phyloP scores from a whole-genome alignment of 495 filamentous ascomycete species.

The Baudoinia panamericana region DNA sequence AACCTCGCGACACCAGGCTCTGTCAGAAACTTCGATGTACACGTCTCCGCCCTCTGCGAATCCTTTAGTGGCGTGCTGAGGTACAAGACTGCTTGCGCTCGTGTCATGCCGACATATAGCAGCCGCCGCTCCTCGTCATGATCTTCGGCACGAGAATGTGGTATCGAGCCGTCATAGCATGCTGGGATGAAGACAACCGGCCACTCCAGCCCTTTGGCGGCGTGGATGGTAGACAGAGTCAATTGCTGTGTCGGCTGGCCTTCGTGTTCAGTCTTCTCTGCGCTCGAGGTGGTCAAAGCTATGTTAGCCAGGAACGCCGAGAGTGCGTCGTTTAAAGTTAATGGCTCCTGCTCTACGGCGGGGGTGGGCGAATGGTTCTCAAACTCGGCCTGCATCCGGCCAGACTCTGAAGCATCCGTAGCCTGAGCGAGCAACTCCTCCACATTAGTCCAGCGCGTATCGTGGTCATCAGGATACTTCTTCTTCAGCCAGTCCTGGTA shows the following conservation, averaged over 20 bases:
- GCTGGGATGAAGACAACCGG: slow-evolving; percentile 91
- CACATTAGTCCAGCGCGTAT: slow-evolving; percentile 81
- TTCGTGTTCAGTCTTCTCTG: slow-evolving; percentile 47
- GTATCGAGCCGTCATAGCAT: slow-evolving; percentile 82
- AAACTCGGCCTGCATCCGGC: slow-evolving; percentile 32
- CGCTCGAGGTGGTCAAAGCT: slow-evolving; percentile 53
- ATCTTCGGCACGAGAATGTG: slow-evolving; percentile 86
- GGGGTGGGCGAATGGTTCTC: too few relatives aligned
- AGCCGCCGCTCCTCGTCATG: slow-evolving; percentile 78
- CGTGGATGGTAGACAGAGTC: slow-evolving; percentile 93
- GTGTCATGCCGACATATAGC: slow-evolving; percentile 95
- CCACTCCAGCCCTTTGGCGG: slow-evolving; percentile 95
- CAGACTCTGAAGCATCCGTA: slow-evolving; percentile 43
- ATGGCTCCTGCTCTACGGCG: slow-evolving; percentile 47
- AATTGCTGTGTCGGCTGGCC: slow-evolving; percentile 49
- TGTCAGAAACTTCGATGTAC: slow-evolving; percentile 50
- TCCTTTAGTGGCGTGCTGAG: slow-evolving; percentile 65
- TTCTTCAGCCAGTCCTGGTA: slow-evolving; percentile 61
- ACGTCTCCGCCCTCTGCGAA: slow-evolving; percentile 49
- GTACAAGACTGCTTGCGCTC: slow-evolving; percentile 84
- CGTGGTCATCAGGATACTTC: slow-evolving; percentile 55
- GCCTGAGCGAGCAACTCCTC: slow-evolving; percentile 73
- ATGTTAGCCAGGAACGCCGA: slow-evolving; percentile 83
- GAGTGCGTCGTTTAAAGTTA: slow-evolving; percentile 53
- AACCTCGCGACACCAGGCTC: slow-evolving; percentile 33